A percentile compares a stretch with the other conserved stretches of the same genome.
These are phyloP conservation scores for Lachnellula subtilissima DNA, from an alignment of 2,329 filamentous ascomycete species.

Conservation along the genomic window DNA sequence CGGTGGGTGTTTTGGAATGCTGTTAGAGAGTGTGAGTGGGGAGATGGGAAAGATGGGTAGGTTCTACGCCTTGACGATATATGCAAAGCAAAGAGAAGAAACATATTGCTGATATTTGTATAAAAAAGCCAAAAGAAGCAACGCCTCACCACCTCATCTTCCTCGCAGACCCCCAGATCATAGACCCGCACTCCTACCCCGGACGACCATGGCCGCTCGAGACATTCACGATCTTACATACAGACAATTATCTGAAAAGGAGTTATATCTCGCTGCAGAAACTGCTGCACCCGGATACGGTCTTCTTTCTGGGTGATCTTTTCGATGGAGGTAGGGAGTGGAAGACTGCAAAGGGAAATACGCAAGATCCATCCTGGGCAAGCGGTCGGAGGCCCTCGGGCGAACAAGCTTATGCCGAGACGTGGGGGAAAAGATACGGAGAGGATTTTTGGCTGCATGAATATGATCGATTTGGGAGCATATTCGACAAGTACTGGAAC, in stretches of 20 bases:
- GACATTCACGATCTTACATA: conserved; percentile 62
- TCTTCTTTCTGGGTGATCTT: conserved; percentile 88
- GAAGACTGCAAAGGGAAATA: conserved; percentile 63
- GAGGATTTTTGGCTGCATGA: conserved; percentile 82
- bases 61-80: conserved; percentile 25
- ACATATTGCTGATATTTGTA: conserved; percentile 4
- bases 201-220: conserved; percentile 68
- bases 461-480: conserved; percentile 76
- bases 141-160: conserved; percentile 71
- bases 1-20: conserved; percentile 68
- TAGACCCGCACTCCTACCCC: conserved; percentile 71
- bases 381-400: conserved; percentile 44
- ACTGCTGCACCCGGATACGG: conserved; percentile 73
- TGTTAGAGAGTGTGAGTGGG: conserved; percentile 73
- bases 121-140: conserved; percentile 63
- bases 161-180: conserved; percentile 67
- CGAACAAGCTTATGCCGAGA: conserved; percentile 53
- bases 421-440: conserved; percentile 70
- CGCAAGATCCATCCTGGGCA: conserved; percentile 56
- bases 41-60: conserved; percentile 89
- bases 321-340: conserved; percentile 97
- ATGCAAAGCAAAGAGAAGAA: too few species aligned
- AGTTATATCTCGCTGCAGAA: conserved; percentile 75
- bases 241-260: conserved; percentile 84
- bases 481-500: conserved; percentile 73